Evolutionary conservation across 768 basidiomycete species (phyloP), one percentile per base, ranked within the genome.

Genomic region (Auricularia cornea): DNA sequence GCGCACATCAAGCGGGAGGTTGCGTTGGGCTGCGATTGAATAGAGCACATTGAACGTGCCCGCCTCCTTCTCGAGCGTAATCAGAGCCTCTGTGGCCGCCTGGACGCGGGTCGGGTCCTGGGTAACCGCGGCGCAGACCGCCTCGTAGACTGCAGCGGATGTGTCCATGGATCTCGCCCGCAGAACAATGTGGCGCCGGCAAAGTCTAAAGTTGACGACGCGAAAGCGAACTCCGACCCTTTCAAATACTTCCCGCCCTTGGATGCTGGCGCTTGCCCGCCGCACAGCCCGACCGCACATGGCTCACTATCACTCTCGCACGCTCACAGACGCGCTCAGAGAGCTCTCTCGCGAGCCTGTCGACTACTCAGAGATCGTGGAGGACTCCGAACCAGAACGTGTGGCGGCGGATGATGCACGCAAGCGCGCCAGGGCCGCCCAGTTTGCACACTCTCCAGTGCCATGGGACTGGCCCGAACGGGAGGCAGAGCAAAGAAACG

Each of bases 311-410:
- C 54, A 57, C 54, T 4, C 54, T 16, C 28, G 12, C 54, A 29
- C 28, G 6, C 28, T 31, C 28, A 28, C 12, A 12, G 28, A 31
- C 54, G 54, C 54, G 4, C 14, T 29, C 54, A 26, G 26, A 6
- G 54, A 57, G 54, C 54, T 57, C 12, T 60, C 23, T 16, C 26
- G 30, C 31, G 30, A 60, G 6, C 5, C 14, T 26, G 41, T 20
- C 38, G 41, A 59, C 33, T 5, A 6, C 18, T 31, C 33, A 32
- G 57, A 63, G 33, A 66, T 83, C 33, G 80, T 89, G 3, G 84
- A 83, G 31, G 88, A 90, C 72, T 89, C 88, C 0, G 89, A 89
- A 71, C 87, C 87, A 23, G 88, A 90, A 70, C 77, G 86, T 63
- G 81, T 83, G 38, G 63, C 64, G 20, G 20, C 16, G 6, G 44